A percentile compares a stretch with the other conserved stretches of the same genome.
Conservation (phyloP, 1,284 basidiomycete genomes). For the Stygiomarasmius scandens region DNA sequence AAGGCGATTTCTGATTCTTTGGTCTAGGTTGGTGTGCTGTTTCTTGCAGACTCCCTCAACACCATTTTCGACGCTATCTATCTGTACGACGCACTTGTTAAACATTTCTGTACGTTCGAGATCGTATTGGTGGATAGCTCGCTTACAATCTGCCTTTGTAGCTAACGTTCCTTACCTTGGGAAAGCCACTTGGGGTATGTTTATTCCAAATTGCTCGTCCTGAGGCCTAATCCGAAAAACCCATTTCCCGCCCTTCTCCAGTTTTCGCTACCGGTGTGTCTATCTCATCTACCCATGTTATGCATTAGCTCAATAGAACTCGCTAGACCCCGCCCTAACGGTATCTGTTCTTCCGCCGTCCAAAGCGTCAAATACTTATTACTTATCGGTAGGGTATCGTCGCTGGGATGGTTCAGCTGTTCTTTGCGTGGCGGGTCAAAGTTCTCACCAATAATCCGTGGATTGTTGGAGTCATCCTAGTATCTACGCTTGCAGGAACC, state of each 20-base stretch:
- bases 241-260: constrained; percentile 8
- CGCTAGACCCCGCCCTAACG: constrained; percentile 35
- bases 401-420: constrained; percentile 36
- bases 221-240: neutral
- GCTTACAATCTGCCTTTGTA: constrained; percentile 10
- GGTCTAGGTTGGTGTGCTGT: constrained; percentile 31
- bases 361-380: neutral
- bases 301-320: neutral
- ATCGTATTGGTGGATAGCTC: neutral
- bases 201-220: neutral
- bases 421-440: constrained; percentile 40
- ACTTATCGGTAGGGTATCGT: constrained; percentile 36
- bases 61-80: constrained; percentile 37
- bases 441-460: constrained; percentile 32
- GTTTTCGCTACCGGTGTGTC: constrained; percentile 37
- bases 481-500: constrained; percentile 27
- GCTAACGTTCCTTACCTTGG: constrained; percentile 31
- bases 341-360: constrained; percentile 16
- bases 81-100: constrained; percentile 38
- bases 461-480: constrained; percentile 26
- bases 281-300: neutral
- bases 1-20: neutral
- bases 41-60: constrained; percentile 39
- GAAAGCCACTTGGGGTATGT: constrained; percentile 38
- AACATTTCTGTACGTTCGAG: constrained; percentile 36